A percentile compares a stretch with the other conserved stretches of the same genome.
These are phyloP conservation scores for Aspergillus tamarii DNA, from an alignment of 2,329 filamentous ascomycete genomes.

Conservation along the genomic window DNA sequence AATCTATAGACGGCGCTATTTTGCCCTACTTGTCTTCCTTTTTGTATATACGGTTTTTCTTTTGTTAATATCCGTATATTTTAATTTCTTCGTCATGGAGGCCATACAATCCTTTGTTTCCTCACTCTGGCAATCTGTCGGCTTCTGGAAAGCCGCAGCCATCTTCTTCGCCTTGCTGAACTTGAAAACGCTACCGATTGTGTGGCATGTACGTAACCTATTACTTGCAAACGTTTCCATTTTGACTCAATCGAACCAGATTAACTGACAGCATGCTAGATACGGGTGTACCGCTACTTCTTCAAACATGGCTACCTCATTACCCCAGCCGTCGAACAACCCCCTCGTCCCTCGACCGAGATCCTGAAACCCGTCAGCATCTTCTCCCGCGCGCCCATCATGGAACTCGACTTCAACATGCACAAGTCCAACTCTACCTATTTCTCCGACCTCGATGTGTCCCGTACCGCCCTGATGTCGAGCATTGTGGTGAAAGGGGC, in stretches of 20 bases:
- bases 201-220: conserved; percentile 35
- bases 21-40: background rate
- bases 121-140: conserved; percentile 17
- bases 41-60: background rate
- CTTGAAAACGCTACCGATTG: conserved; percentile 31
- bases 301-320: conserved; percentile 54
- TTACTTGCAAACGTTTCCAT: background rate
- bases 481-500: conserved; percentile 63
- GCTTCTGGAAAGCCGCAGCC: conserved; percentile 29
- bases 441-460: conserved; percentile 80
- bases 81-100: conserved; percentile 11
- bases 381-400: conserved; percentile 64
- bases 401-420: conserved; percentile 82
- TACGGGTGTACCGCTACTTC: conserved; percentile 61
- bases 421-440: conserved; percentile 82
- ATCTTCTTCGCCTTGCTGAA: conserved; percentile 32
- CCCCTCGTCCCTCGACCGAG: conserved; percentile 41
- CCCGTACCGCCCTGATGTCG: conserved; percentile 75
- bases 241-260: background rate
- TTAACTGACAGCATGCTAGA: conserved; percentile 39
- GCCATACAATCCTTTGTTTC: conserved; percentile 15
- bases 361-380: conserved; percentile 73
- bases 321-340: conserved; percentile 42
- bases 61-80: background rate
- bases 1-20: background rate